Conservation (phyloP, 2,329 filamentous ascomycete genomes). For the Neospermospora avenae region DNA sequence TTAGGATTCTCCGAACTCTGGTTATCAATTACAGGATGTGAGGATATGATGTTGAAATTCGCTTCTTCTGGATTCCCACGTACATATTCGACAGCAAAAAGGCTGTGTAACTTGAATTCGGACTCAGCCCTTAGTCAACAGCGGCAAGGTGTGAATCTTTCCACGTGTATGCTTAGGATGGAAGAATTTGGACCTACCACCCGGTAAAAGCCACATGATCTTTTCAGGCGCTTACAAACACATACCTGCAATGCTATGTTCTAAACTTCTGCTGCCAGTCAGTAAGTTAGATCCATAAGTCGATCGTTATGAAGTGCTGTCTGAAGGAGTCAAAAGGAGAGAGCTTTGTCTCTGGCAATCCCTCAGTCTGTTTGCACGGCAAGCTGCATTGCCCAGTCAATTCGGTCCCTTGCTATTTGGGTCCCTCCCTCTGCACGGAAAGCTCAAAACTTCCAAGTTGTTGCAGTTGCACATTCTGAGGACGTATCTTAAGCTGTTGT, state of each 20-base stretch:
- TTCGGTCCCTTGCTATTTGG: background rate
- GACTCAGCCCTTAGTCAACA: background rate
- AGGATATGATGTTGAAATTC: background rate
- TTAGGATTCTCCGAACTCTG: conserved; percentile 10
- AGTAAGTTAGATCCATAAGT: background rate
- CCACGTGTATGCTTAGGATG: background rate
- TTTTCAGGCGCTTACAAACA: background rate
- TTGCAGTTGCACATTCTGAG: background rate
- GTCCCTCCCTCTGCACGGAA: background rate
- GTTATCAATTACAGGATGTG: background rate
- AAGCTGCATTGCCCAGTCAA: background rate
- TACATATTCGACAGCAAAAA: background rate
- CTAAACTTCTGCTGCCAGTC: too few relatives aligned
- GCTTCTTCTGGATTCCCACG: background rate
- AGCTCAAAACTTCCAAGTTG: background rate
- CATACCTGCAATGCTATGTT: too few relatives aligned
- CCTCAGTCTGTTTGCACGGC: background rate
- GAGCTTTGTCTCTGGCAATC: background rate
- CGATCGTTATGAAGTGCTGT: background rate
- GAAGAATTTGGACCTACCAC: background rate
- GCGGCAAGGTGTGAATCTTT: background rate
- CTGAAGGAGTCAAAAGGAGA: too few relatives aligned
- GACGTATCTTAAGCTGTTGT: background rate
- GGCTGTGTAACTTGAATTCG: background rate
- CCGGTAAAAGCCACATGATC: background rate